Conservation (phyloP, 2,329 filamentous ascomycete genomes). For the Madurella mycetomatis region DNA sequence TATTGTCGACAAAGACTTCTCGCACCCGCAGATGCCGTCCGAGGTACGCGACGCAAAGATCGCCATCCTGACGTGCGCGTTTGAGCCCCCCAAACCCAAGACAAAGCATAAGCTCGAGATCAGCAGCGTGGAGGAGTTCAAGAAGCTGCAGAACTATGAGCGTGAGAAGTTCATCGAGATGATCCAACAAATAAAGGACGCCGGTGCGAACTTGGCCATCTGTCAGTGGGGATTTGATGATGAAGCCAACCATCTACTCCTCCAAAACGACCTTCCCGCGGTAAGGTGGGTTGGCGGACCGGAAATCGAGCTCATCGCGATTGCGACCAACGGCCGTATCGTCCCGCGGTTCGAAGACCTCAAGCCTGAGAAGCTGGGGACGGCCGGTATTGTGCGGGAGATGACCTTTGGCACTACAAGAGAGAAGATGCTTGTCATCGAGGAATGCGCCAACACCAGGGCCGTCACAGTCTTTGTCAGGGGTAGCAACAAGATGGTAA, state of each 20-base stretch:
- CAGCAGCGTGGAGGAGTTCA: conserved; percentile 94
- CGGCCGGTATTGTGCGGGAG: conserved; percentile 83
- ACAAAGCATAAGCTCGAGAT: conserved; percentile 99
- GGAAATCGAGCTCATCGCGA: conserved; percentile 97
- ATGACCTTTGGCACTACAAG: conserved; percentile 96
- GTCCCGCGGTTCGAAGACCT: conserved; percentile 96
- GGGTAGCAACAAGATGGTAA: conserved; percentile 98
- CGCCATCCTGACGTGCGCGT: conserved; percentile 94
- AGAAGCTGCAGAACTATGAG: conserved; percentile 94
- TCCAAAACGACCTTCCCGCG: conserved; percentile 93
- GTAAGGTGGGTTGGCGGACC: conserved; percentile 97
- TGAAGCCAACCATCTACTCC: conserved; percentile 93
- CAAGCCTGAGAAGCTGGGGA: conserved; percentile 83
- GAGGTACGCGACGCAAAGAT: conserved; percentile 95
- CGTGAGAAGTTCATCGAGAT: conserved; percentile 96
- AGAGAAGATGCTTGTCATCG: conserved; percentile 99
- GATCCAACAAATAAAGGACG: conserved; percentile 97
- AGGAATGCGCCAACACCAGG: conserved; percentile 96
- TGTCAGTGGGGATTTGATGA: conserved; percentile 99
- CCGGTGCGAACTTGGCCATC: conserved; percentile 93
- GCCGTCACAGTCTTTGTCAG: conserved; percentile 95
- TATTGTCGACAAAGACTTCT: conserved; percentile 99
- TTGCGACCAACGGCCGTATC: conserved; percentile 96
- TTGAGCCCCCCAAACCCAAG: conserved; percentile 98
- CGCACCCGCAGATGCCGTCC: conserved; percentile 96